Conservation (phyloP, 208 protist genomes). For the Strigomonas culicis region DNA sequence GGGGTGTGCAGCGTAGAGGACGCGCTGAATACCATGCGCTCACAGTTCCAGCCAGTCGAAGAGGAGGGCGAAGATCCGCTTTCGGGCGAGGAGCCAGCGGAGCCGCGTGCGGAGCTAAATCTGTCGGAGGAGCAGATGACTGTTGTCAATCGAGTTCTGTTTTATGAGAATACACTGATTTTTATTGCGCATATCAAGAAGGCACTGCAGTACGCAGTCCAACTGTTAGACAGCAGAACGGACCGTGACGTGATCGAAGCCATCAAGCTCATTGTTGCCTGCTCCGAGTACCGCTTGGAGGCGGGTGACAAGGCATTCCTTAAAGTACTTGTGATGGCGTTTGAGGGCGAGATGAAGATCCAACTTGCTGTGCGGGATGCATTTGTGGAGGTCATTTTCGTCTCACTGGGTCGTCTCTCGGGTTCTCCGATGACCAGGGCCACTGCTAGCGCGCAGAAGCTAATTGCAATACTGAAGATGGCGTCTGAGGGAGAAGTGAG, state of each 20-base stretch:
- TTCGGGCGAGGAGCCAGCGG: constrained; percentile 10
- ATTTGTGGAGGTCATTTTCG: constrained; percentile 84
- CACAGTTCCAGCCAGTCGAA: constrained; percentile 40
- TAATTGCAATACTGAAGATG: constrained; percentile 59
- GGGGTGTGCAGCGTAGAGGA: constrained; percentile 22
- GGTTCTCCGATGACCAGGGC: constrained; percentile 48
- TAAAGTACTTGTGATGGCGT: constrained; percentile 84
- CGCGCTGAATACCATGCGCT: constrained; percentile 25
- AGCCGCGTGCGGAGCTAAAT: constrained; percentile 2
- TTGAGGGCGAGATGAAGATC: constrained; percentile 85
- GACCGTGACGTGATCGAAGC: constrained; percentile 85
- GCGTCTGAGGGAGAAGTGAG: constrained; percentile 85
- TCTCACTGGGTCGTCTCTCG: constrained; percentile 53
- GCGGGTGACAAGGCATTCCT: constrained; percentile 58
- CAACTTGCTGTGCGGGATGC: constrained; percentile 87
- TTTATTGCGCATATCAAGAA: constrained; percentile 71
- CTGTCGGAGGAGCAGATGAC: constrained; percentile 53
- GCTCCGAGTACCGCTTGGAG: constrained; percentile 74
- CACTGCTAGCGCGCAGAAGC: constrained; percentile 69
- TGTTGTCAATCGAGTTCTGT: constrained; percentile 60
- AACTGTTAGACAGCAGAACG: constrained; percentile 78
- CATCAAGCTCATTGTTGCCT: constrained; percentile 83
- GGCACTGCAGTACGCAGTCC: constrained; percentile 54
- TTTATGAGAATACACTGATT: constrained; percentile 67
- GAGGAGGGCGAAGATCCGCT: constrained; percentile 24